phyloP scores from a whole-genome alignment of 306 rosid species.

The Cicer chorassanicum region DNA sequence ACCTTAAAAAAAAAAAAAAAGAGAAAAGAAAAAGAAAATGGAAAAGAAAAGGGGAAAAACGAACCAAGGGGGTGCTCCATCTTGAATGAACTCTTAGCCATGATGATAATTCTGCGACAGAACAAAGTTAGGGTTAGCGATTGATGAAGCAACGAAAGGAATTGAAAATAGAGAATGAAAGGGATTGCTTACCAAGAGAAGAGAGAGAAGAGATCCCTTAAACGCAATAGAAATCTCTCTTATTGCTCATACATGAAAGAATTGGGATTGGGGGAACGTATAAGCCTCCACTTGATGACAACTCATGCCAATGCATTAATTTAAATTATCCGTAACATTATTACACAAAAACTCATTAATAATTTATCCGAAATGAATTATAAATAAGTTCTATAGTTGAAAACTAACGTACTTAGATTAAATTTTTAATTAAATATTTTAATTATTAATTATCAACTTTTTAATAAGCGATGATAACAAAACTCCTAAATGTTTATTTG shows the following conservation, averaged over 20 bases:
- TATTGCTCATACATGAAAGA: neutral
- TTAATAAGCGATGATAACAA: too few species aligned
- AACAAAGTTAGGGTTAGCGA: conserved; percentile 44
- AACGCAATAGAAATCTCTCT: neutral
- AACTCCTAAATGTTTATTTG: too few species aligned
- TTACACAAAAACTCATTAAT: too few species aligned
- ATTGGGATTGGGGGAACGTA: neutral
- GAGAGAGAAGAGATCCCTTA: conserved; percentile 5
- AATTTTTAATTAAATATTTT: too few species aligned
- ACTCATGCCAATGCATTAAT: too few species aligned
- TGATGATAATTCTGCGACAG: conserved; percentile 45
- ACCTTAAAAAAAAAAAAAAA: neutral
- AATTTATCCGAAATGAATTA: too few species aligned
- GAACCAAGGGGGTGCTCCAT: conserved; percentile 62
- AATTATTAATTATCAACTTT: too few species aligned
- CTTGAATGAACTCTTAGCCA: conserved; percentile 61
- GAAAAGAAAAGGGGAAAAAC: neutral
- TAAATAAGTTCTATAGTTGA: too few species aligned
- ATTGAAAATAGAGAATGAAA: neutral
- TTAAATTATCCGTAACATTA: too few species aligned
- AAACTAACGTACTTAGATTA: too few species aligned
- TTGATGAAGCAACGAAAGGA: neutral
- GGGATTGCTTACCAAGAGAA: conserved; percentile 38
- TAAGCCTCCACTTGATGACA: neutral
- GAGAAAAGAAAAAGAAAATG: neutral